Evolutionary conservation across 805 yeast species (phyloP), one percentile per base, ranked within the genome.

Genomic region (Saturnispora quitensis): DNA sequence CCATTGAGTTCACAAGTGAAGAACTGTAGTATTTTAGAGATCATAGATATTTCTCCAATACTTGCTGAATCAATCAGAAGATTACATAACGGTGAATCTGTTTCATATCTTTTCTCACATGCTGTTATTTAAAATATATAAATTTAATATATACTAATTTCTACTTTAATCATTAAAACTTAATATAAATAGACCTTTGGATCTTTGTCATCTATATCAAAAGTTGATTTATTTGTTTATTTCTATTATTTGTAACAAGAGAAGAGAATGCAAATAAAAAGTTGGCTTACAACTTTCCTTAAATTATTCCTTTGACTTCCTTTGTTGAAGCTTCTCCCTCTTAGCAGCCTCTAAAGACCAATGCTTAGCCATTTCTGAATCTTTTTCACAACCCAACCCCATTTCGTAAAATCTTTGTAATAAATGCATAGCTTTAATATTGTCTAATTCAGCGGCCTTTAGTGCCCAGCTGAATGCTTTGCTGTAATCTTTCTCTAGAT

Each of bases 401-500:
- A 81, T 77, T 55, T 89, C 95, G 61, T 80, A 81, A 61, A 90
- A 89, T 62, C 85, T 83, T 25, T 90, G 96, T 42, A 89, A 71
- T 0, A 95, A 85, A 64, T 78, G 82, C 74, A 89, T 95, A 1
- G 95, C 98, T 65, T 88, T 88, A 5, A 88, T 77, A 36, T 76
- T 73, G 15, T 87, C 87, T 40, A 80, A 70, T 42, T 76, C 73
- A 0, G 98, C 97, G 0, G 98, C 91, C 56, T 87, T 74, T 50
- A 78, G 71, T 1, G 97, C 97, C 98, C 98, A 93, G 60, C 88
- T 93, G 65, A 84, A 91, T 1, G 97, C 95, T 67, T 90, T 97
- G 50, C 71, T 77, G 50, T 84, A 86, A 65, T 90, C 91, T 56
- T 78, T 78, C 8, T 82, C 83, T 59, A 93, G 74, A n/a, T 93